Base-by-base conservation (phyloP, 2,329 filamentous ascomycete genomes). In the Alternaria solani region DNA sequence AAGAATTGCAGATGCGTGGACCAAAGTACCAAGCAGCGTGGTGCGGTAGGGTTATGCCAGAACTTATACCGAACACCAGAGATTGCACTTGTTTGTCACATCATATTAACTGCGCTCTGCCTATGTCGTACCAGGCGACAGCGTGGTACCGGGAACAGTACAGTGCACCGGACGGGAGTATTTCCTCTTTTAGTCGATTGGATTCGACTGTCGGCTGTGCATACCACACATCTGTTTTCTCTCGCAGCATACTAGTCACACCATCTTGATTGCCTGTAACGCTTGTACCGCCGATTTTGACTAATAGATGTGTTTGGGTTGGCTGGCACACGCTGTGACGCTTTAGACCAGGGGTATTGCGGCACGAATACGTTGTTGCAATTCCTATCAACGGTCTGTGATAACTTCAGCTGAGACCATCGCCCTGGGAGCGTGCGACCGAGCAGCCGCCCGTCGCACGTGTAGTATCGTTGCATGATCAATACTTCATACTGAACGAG, bases 161-260 rank as follows among this genome's bases (percentile, higher is more conserved):
- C 46, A 30, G 25, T 16, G 28, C 23, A 49, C 46, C 46, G 20
- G 23, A 36, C 39, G 54, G 28, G 30, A 30, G 43, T 25, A 20
- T 16, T n/a, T 26, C 43, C 38, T 43, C 46, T 25, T 51, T 43
- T 36, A 30, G 38, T 51, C 23, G 7, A 23, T 51, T 25, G 41
- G 20, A n/a, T n/a, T 56, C 36, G 54, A 16, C 23, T 20, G 7
- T 20, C 38, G 38, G 28, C 12, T 32, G 20, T 11, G 38, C 26
- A 57, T 28, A 51, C 54, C 54, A 57, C 46, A 28, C 25, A 38
- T n/a, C 26, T n/a, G 54, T 39, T 49, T 55, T 43, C 34, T 25
- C 7, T 48, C n/a, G 42, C 25, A 25, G 43, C 38, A 36, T 39
- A 28, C 26, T 28, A 14, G 56, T 59, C 55, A 5, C 56, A 59